Evolutionary conservation across 352 stramenopile species (phyloP), one percentile per base, ranked within the genome.

Genomic region (Phytophthora sp.): DNA sequence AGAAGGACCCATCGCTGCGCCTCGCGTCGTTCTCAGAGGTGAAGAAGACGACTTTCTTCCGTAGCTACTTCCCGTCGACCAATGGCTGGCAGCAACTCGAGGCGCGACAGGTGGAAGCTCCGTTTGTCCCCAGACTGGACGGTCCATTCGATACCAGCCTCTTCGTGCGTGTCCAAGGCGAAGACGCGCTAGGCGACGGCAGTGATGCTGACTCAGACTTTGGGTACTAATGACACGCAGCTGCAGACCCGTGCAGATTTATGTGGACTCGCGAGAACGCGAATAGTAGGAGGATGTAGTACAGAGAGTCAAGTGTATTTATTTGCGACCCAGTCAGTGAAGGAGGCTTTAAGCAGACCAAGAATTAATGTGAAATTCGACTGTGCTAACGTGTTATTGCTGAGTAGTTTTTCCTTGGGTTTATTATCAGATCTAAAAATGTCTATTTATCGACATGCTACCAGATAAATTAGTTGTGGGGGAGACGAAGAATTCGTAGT

Each of bases 81-180:
- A 56, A 72, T 7, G 46, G 63, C 23, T 93, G 84, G 84, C 56
- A 75, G 51, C 66, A 84, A 61, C 65, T 93, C 18, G 65, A 78
- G 47, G 21, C 38, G 15, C 73, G 73, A 38, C 59, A 88, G 42
- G 39, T 72, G 24, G 39, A 69, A 3, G 63, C 80, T 51, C 84
- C 84, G 9, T 93, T 93, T 41, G 69, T 89, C 23, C 84, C 84
- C 3, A 63, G 78, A 66, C 67, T 93, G 33, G 69, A 82, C 33
- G 76, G 80, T 3, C 64, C 62, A 15, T 87, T 90, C 49, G 84
- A 93, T 58, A 90, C 79, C 16, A 88, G 78, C 50, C 70, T 90
- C 12, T 93, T 93, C 27, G 73, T 76, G 11, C 69, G 64, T 55
- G 54, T 76, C 20, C 57, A 74, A 9, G 82, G 83, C 16, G 75